phyloP scores from a whole-genome alignment of 2,329 filamentous ascomycete species.

The Samsoniella hepiali region DNA sequence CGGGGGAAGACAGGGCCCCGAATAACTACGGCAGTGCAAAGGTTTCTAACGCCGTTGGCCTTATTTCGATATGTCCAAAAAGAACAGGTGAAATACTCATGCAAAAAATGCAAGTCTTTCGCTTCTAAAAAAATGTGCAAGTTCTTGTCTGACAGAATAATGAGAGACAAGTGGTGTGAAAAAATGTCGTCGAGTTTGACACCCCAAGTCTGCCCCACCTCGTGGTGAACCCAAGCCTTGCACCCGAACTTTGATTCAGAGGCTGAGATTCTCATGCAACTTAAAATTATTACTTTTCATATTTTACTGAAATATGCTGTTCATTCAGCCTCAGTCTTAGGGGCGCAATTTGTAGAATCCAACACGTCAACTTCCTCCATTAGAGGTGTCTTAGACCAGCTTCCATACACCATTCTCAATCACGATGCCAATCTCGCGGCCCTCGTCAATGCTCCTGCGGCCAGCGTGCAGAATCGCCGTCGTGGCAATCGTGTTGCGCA shows the following conservation, averaged over 20 bases:
- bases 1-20: not conserved
- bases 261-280: not conserved
- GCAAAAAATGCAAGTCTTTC: not conserved
- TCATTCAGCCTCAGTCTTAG: not conserved
- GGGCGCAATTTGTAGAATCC: not conserved
- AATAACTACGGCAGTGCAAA: not conserved
- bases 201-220: not conserved
- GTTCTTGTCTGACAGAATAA: too few species aligned
- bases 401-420: slow-evolving; percentile 65
- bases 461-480: slow-evolving; percentile 90
- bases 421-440: slow-evolving; percentile 71
- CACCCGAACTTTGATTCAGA: not conserved
- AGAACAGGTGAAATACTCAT: not conserved
- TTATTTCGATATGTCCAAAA: not conserved
- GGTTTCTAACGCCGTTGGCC: not conserved
- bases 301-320: not conserved
- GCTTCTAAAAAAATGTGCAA: too few species aligned
- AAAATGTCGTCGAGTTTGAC: not conserved
- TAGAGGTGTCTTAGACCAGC: slow-evolving; percentile 43
- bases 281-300: not conserved
- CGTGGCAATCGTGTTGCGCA: slow-evolving; percentile 86
- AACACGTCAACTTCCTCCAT: not conserved
- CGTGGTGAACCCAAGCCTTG: not conserved
- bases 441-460: slow-evolving; percentile 78
- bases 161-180: not conserved